phyloP scores from a whole-genome alignment of 139 green algal species.

The Coelastrella sp. region DNA sequence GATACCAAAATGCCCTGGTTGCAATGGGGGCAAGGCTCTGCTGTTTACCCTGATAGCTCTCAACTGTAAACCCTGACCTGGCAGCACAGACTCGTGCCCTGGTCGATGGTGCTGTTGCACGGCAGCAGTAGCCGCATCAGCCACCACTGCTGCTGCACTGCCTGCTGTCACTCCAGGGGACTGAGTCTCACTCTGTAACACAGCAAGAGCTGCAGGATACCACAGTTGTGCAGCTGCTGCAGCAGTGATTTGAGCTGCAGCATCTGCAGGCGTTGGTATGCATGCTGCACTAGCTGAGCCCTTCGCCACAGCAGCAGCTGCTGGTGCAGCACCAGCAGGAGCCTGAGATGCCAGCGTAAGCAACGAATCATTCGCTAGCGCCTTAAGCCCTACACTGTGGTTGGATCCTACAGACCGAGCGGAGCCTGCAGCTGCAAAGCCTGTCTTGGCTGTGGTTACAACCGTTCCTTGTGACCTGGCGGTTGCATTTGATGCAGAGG shows the following conservation, averaged over 20 bases:
- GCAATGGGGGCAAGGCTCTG: background rate
- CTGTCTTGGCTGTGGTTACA: conserved; percentile 19
- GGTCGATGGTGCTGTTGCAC: too few species aligned
- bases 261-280: too few species aligned
- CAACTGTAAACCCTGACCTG: too few species aligned
- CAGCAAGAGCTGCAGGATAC: background rate
- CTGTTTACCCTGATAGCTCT: background rate
- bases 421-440: background rate
- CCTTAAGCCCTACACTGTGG: too few species aligned
- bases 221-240: background rate
- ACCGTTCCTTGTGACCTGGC: background rate
- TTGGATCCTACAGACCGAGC: background rate
- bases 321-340: background rate
- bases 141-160: conserved; percentile 2
- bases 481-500: background rate
- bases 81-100: too few species aligned
- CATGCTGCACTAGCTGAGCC: too few species aligned
- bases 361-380: too few species aligned
- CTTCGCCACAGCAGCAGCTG: background rate
- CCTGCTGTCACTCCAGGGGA: too few species aligned
- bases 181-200: too few species aligned
- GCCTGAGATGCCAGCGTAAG: too few species aligned
- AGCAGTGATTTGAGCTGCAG: too few species aligned
- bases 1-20: background rate
- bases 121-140: background rate